A percentile compares a stretch with the other conserved stretches of the same genome.
These are phyloP conservation scores for Diaporthe citrichinensis DNA, from an alignment of 2,329 filamentous ascomycete genomes.

Conservation along the genomic window DNA sequence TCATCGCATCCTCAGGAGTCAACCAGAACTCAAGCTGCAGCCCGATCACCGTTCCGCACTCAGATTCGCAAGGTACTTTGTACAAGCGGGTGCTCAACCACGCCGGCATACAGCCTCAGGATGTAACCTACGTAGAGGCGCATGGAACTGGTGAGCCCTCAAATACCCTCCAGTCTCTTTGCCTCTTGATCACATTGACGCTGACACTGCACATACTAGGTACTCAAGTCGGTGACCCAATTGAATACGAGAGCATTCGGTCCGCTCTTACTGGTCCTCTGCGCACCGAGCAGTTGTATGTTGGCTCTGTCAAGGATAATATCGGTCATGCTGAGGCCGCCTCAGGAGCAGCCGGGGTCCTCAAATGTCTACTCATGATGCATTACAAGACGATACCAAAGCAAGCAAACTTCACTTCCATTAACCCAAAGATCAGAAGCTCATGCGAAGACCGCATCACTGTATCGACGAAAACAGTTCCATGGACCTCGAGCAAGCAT, in stretches of 20 bases:
- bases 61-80: conserved; percentile 46
- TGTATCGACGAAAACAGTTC: conserved; percentile 44
- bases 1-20: conserved; percentile 54
- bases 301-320: conserved; percentile 52
- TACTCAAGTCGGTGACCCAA: conserved; percentile 53
- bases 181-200: not conserved
- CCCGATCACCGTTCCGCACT: conserved; percentile 47
- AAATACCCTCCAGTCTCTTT: not conserved
- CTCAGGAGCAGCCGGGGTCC: conserved; percentile 50
- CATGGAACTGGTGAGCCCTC: conserved; percentile 54
- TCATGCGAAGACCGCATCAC: conserved; percentile 42
- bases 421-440: conserved; percentile 49
- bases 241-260: conserved; percentile 45
- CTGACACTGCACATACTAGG: conserved; percentile 44
- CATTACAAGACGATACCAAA: conserved; percentile 46
- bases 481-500: conserved; percentile 44
- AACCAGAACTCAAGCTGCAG: conserved; percentile 53
- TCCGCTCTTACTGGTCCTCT: conserved; percentile 36
- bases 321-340: conserved; percentile 52
- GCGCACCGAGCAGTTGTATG: conserved; percentile 14
- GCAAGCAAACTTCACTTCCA: conserved; percentile 45
- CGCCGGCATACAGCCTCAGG: conserved; percentile 45
- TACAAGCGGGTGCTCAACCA: conserved; percentile 47
- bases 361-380: conserved; percentile 53
- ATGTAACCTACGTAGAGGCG: conserved; percentile 52